Conservation (phyloP, 768 basidiomycete species). For the Leucosporidium yakuticum region DNA sequence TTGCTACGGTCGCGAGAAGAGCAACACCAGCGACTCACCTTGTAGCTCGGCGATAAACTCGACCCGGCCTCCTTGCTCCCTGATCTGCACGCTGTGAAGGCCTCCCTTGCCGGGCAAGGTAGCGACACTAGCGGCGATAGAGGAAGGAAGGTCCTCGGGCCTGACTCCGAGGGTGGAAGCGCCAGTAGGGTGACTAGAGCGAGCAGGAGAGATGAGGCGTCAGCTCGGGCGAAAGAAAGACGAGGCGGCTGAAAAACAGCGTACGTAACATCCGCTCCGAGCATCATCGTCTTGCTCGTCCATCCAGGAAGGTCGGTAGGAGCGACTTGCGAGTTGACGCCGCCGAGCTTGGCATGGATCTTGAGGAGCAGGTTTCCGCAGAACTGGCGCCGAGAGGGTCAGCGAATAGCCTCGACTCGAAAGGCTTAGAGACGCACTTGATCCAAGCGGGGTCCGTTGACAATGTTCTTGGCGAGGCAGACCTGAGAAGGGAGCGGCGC, state of each 20-base stretch:
- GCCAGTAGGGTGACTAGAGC: slow-evolving; percentile 7
- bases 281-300: slow-evolving; percentile 13
- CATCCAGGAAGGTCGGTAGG: slow-evolving; percentile 9
- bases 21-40: neutral
- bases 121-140: slow-evolving; percentile 26
- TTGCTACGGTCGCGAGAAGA: too few relatives aligned
- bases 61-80: slow-evolving; percentile 17
- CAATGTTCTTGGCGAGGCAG: slow-evolving; percentile 6
- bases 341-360: slow-evolving; percentile 27
- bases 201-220: too few relatives aligned
- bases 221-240: too few relatives aligned
- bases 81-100: slow-evolving; percentile 24
- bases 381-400: slow-evolving; percentile 28
- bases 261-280: slow-evolving; percentile 30
- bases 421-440: neutral
- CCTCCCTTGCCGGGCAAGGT: neutral
- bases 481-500: slow-evolving; percentile 17
- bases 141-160: slow-evolving; percentile 13
- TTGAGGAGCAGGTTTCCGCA: slow-evolving; percentile 19
- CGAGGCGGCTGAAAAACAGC: neutral
- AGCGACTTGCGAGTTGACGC: slow-evolving; percentile 19
- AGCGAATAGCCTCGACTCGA: too few relatives aligned
- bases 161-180: slow-evolving; percentile 2
- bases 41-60: slow-evolving; percentile 27
- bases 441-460: neutral